phyloP scores from a whole-genome alignment of 2,329 filamentous ascomycete species.

The Cladophialophora chaetospira region DNA sequence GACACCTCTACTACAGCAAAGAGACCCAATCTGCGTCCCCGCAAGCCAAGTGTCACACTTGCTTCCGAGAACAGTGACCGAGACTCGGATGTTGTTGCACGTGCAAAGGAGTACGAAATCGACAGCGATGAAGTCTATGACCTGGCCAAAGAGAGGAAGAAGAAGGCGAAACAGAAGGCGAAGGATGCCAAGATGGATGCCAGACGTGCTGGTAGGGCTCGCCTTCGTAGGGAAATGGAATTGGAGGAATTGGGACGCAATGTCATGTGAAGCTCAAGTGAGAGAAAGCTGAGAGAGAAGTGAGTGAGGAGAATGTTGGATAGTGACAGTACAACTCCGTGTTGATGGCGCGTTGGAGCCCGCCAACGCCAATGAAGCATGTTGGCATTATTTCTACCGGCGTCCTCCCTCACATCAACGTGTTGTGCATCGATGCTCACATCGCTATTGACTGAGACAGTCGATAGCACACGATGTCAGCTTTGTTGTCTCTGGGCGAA shows the following conservation, averaged over 20 bases:
- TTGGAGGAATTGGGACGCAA: too few relatives aligned
- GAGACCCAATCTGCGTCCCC: not conserved
- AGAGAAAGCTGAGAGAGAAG: not conserved
- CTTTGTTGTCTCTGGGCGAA: too few relatives aligned
- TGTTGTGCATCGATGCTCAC: too few relatives aligned
- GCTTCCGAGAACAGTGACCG: not conserved
- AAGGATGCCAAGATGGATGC: not conserved
- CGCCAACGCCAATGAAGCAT: not conserved
- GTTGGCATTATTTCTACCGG: not conserved
- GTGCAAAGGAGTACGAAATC: not conserved
- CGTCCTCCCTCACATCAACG: not conserved
- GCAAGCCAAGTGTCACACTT: not conserved
- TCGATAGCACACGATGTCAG: too few relatives aligned
- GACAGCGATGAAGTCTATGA: not conserved
- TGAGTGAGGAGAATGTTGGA: not conserved
- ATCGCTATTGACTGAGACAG: too few relatives aligned
- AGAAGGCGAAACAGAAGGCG: not conserved
- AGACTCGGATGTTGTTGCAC: not conserved
- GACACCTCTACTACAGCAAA: not conserved
- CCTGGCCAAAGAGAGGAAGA: slow-evolving; percentile 2
- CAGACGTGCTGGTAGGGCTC: not conserved
- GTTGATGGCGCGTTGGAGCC: not conserved
- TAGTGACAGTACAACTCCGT: not conserved
- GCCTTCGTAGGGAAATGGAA: too few relatives aligned
- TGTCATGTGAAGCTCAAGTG: not conserved